Conservation (phyloP, 371 early-diverging fungal genomes). For the Mucor circinelloides region DNA sequence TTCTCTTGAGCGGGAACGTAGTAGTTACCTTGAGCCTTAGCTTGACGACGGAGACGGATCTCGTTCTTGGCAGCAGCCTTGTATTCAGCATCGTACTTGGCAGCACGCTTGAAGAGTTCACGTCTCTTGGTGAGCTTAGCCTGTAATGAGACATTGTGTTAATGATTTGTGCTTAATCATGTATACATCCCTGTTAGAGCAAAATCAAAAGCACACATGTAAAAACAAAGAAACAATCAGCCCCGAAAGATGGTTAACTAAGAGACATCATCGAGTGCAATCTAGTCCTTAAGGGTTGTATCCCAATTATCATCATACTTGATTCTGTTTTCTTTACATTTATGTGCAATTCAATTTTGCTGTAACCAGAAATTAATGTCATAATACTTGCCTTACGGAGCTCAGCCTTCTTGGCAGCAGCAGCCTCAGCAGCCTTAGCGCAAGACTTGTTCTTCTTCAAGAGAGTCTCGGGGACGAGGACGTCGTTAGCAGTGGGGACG, state of each 20-base stretch:
- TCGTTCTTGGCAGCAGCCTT: slow-evolving; percentile 83
- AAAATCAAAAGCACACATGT: neutral
- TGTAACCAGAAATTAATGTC: neutral
- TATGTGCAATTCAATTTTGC: neutral
- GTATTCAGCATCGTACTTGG: slow-evolving; percentile 97
- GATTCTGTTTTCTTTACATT: neutral
- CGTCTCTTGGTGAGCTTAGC: slow-evolving; percentile 82
- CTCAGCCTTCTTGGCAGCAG: slow-evolving; percentile 63
- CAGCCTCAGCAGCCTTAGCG: slow-evolving; percentile 82
- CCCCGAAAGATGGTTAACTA: slow-evolving; percentile 77
- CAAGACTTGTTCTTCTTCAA: slow-evolving; percentile 95
- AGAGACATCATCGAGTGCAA: slow-evolving; percentile 53
- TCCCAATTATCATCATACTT: slow-evolving; percentile 23
- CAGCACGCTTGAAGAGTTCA: slow-evolving; percentile 98
- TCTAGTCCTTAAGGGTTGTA: slow-evolving; percentile 33
- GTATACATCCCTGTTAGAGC: neutral
- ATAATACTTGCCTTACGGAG: slow-evolving; percentile 63
- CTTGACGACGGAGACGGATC: slow-evolving; percentile 90
- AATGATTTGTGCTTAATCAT: neutral
- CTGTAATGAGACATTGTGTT: slow-evolving; percentile 41
- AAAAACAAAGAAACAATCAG: slow-evolving; percentile 41
- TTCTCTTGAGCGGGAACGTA: slow-evolving; percentile 97
- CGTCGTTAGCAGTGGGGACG: slow-evolving; percentile 66
- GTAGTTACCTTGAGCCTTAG: slow-evolving; percentile 90
- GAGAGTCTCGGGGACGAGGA: slow-evolving; percentile 93